Evolutionary conservation across 306 rosid species (phyloP), one percentile per base, ranked within the genome.

Genomic region (Prunus dulcis): DNA sequence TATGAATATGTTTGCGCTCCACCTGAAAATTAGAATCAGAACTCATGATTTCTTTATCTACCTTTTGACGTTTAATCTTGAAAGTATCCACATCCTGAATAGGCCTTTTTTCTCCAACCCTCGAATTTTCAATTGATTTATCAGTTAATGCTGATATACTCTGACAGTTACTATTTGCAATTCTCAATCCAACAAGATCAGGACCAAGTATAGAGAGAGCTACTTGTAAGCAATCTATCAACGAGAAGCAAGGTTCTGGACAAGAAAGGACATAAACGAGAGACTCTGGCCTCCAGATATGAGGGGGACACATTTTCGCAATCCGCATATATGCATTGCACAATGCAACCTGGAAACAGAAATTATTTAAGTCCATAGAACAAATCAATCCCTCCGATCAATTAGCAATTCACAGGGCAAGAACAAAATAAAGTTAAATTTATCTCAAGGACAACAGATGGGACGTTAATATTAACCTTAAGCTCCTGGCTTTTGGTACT

Each of bases 401-500:
- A 69, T 82, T 76, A 74, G 78, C 77, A 74, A 64, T 67, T 22
- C 50, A 83, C 66, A 75, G 6, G 70, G 18, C 46, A 69, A 53
- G 53, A 81, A 73, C 34, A 72, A 56, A 64, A 79, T 61, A 77
- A 84, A 64, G 71, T 74, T 58, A 51, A 65, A 74, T 80, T 12
- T 76, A 64, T 60, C 78, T 78, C 27, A 82, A 82, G 20, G 62
- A 81, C 49, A 22, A 67, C 12, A 73, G 58, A 60, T 41, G 78
- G 79, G 75, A 78, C 47, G 72, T 67, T 63, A 69, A 63, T 58
- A 53, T 81, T 79, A 84, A 94, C 98, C 98, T 95, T 95, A 74
- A 95, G 98, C 78, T 92, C 90, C 82, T 87, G 80, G 88, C 97
- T 95, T 87, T 80, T 87, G 71, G 98, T 92, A 77, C 88, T 95